phyloP scores from a whole-genome alignment of 179 eudicot genomes.

The Heliamphora pulchella region DNA sequence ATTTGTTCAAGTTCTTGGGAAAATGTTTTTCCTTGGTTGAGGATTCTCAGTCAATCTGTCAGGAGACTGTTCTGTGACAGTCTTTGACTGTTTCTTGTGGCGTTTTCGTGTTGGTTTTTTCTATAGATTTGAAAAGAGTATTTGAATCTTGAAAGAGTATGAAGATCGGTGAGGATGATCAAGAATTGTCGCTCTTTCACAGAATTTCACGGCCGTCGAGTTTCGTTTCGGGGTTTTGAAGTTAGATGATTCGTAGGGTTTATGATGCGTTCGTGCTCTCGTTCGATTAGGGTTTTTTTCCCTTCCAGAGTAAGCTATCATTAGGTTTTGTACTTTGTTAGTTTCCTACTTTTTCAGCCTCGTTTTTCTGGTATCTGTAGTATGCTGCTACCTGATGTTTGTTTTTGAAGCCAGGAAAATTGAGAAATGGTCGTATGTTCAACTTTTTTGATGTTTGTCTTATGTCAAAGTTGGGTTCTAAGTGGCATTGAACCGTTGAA shows the following conservation, averaged over 20 bases:
- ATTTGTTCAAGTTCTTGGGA: background rate
- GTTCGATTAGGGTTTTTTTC: background rate
- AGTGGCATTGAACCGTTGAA: background rate
- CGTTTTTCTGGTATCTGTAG: background rate
- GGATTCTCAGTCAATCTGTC: background rate
- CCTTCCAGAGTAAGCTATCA: background rate
- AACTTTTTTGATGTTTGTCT: background rate
- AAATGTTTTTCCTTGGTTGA: background rate
- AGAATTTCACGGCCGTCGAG: no score
- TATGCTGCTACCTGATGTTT: background rate
- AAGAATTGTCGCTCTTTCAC: background rate
- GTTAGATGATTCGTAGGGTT: conserved; percentile 7
- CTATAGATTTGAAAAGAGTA: background rate
- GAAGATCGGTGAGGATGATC: background rate
- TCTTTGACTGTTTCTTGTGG: conserved; percentile 3
- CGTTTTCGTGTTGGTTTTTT: background rate
- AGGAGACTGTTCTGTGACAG: background rate
- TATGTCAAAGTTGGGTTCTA: background rate
- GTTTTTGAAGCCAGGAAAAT: background rate
- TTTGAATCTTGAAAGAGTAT: background rate
- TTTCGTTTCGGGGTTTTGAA: background rate
- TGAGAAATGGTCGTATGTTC: background rate
- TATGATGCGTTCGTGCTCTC: background rate
- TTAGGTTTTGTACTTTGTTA: background rate
- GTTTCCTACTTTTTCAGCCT: background rate